A percentile compares a stretch with the other conserved stretches of the same genome.
These are phyloP conservation scores for Termitomyces eurrhizus DNA, from an alignment of 768 basidiomycete genomes.

Conservation along the genomic window DNA sequence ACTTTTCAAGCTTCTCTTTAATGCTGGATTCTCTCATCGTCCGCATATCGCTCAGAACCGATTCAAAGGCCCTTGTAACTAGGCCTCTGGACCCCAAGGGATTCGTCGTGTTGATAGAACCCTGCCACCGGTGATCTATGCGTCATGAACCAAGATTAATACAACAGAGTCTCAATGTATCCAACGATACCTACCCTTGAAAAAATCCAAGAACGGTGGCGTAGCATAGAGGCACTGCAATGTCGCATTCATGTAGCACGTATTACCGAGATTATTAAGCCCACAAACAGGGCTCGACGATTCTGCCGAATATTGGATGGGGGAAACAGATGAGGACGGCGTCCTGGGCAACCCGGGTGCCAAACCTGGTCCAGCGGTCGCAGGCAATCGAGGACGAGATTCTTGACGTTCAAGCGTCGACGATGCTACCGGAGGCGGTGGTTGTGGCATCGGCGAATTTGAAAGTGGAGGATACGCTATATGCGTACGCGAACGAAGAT, in stretches of 20 bases:
- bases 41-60: constrained; percentile 84
- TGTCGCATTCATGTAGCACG: constrained; percentile 99
- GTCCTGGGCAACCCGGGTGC: constrained; percentile 64
- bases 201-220: constrained; percentile 89
- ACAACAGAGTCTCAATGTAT: constrained; percentile 6
- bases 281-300: constrained; percentile 77
- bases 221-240: constrained; percentile 96
- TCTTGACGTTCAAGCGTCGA: constrained; percentile 74
- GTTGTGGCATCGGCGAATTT: constrained; percentile 59
- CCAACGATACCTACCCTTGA: constrained; percentile 57
- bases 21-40: constrained; percentile 80
- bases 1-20: constrained; percentile 59
- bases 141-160: background rate
- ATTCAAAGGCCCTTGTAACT: constrained; percentile 78
- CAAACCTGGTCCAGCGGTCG: constrained; percentile 25
- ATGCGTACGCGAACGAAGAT: constrained; percentile 41
- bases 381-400: constrained; percentile 54
- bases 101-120: constrained; percentile 80
- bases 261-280: constrained; percentile 93
- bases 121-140: constrained; percentile 76
- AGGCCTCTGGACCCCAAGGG: constrained; percentile 84
- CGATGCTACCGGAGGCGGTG: constrained; percentile 75
- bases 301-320: constrained; percentile 82
- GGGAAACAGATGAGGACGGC: constrained; percentile 56
- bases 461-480: constrained; percentile 83